Evolutionary conservation across 306 rosid species (phyloP), one percentile per base, ranked within the genome.

Genomic region (Trichosanthes cucumerina): DNA sequence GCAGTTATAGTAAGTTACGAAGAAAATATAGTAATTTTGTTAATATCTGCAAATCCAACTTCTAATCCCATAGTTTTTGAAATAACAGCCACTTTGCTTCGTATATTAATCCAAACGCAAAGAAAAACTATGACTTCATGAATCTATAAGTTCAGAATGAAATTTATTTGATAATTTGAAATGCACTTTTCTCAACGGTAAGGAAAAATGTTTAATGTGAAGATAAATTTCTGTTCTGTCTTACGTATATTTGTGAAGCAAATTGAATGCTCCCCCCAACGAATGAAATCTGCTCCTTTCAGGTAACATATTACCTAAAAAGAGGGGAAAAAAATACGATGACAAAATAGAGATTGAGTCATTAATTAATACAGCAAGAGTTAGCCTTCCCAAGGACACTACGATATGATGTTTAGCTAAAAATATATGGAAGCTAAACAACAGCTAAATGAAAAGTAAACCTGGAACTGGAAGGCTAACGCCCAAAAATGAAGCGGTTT

Each of bases 301-400:
- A 39, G 75, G 75, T 69, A 69, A 41, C 16, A 19, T 65, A 18
- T 36, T 23, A 3, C 72, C 72, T 65, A 65, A 65, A 65, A 65
- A 1, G 31, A 66, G 3, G 31, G 16, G 1, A 8, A n/a, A 68
- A 68, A 39, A 39, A 68, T 4, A 68, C 75, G 52, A 5, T 39
- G 52, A 63, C 41, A 63, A 63, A 63, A 43, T 28, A 15, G 21
- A 65, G 73, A 13, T 9, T 36, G 72, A 49, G 49, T 65, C 49
- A 1, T 65, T 65, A 65, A 34, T 36, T 65, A 65, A 65, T 38
- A 19, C 73, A 38, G 73, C 47, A 38, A 47, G 72, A 65, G 72
- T 65, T 65, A 65, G 47, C 38, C 78, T 74, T 74, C n/a, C 43
- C 78, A 74, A 19, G 62, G 46, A 75, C 79, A 75, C 79, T 11